These are phyloP conservation scores for Sclerotinia borealis DNA, from an alignment of 2,329 filamentous ascomycete species.

Conservation along the genomic window DNA sequence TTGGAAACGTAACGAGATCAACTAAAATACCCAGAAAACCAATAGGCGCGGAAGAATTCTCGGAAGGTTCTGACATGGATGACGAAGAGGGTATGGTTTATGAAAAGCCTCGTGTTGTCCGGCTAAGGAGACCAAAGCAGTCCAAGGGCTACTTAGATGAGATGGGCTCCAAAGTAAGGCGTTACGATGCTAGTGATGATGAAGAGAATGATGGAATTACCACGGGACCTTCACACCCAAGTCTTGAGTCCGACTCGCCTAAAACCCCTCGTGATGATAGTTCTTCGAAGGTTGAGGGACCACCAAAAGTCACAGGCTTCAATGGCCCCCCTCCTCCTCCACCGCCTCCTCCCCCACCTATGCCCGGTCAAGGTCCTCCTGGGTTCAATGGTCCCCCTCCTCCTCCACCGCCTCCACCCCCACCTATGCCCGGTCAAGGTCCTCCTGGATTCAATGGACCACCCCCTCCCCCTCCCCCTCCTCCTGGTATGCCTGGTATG, in stretches of 20 bases:
- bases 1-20: conserved; percentile 64
- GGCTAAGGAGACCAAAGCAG: conserved; percentile 64
- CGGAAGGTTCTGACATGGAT: conserved; percentile 31
- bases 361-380: conserved; percentile 32
- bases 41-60: conserved; percentile 35
- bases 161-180: conserved; percentile 70
- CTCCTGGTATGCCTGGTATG: conserved; percentile 39
- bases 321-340: conserved; percentile 35
- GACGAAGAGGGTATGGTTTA: conserved; percentile 50
- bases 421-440: conserved; percentile 16
- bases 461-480: conserved; percentile 39
- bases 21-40: conserved; percentile 52
- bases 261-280: conserved; percentile 43
- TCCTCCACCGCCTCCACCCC: conserved; percentile 37
- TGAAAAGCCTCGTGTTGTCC: conserved; percentile 70
- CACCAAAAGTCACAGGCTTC: conserved; percentile 32
- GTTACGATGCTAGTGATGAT: conserved; percentile 50
- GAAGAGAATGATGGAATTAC: conserved; percentile 57
- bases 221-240: conserved; percentile 69
- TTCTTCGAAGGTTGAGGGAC: conserved; percentile 18
- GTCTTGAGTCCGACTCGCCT: conserved; percentile 60
- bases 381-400: conserved; percentile 33
- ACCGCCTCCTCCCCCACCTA: conserved; percentile 34
- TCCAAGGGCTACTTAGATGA: conserved; percentile 59
- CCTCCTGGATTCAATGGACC: conserved; percentile 28